Evolutionary conservation across 768 basidiomycete genomes (phyloP).

Genomic region (Tulasnella sp.): DNA sequence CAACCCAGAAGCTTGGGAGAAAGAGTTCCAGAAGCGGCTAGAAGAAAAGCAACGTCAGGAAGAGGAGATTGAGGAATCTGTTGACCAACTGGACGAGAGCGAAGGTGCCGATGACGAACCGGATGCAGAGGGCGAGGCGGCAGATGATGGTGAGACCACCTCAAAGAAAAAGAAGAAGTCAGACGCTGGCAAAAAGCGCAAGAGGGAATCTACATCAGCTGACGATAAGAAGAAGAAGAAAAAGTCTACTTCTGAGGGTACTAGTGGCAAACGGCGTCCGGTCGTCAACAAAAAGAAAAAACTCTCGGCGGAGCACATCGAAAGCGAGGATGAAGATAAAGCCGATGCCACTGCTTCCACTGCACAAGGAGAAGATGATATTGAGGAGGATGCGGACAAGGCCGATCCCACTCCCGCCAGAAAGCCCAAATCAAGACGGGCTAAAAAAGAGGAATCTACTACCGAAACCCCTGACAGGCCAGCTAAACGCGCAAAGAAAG

Average conservation of each 20-base stretch:
- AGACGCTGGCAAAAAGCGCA: constrained; percentile 27
- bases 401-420: too few relatives aligned
- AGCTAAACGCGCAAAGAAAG: constrained; percentile 40
- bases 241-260: constrained; percentile 33
- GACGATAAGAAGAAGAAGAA: constrained; percentile 39
- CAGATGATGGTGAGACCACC: constrained; percentile 31
- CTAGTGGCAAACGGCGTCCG: constrained; percentile 13
- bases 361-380: constrained; percentile 35
- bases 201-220: constrained; percentile 28
- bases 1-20: constrained; percentile 56
- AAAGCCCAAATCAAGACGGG: constrained; percentile 43
- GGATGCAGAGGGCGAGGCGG: constrained; percentile 37
- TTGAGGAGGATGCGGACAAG: constrained; percentile 19
- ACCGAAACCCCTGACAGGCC: constrained; percentile 12
- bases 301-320: constrained; percentile 26
- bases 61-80: constrained; percentile 45
- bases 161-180: constrained; percentile 30
- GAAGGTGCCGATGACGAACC: constrained; percentile 41
- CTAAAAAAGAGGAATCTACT: not conserved
- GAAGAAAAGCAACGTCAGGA: constrained; percentile 32
- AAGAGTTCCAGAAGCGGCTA: constrained; percentile 21
- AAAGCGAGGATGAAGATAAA: constrained; percentile 34
- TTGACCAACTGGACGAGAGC: constrained; percentile 51
- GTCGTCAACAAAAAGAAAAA: constrained; percentile 18
- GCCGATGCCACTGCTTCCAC: too few relatives aligned